Evolutionary conservation across 2,329 filamentous ascomycete species (phyloP), one percentile per base, ranked within the genome.

Genomic region (Thermomyces lanuginosus): DNA sequence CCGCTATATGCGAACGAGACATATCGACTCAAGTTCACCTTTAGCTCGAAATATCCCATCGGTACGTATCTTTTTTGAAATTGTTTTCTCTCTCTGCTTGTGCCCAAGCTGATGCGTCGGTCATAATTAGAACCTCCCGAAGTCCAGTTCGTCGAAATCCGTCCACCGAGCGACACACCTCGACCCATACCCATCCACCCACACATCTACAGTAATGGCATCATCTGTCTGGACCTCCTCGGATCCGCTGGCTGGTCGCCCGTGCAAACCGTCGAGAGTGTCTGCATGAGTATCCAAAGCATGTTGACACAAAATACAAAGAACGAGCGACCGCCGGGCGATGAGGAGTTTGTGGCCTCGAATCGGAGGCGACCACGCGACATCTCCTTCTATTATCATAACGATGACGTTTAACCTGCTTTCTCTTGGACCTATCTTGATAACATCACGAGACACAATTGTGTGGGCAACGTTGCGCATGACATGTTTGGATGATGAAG

Each of bases 181-280:
- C 64, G 67, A 21, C 58, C 63, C 2, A 84, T 98, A 43, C 89
- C 89, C 1, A 84, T 92, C 51, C 89, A 98, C 46, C 89, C 89
- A 3, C 89, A 98, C 58, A 80, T 98, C 53, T 98, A 98, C 61
- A 89, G 79, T 42, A 98, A 98, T 54, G 89, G 89, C 42, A 92
- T 95, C 52, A 98, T 98, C 48, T 98, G 89, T 46, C 76, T 98
- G 25, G 89, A 98, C 43, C 69, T 98, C 1, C 72, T 98, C 6
- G 82, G 82, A 27, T 63, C 69, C 6, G 75, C 82, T 36, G 89
- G 89, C 30, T 98, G 89, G 89, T 89, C 78, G 24, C 89, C 89
- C 0, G 86, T 98, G 0, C 89, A 98, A 49, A 93, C 86, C 32
- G 89, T 93, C 6, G 86, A 95, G 60, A 92, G 79, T 45, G 75